Evolutionary conservation across 2,329 filamentous ascomycete species (phyloP).

Genomic region (Cercospora sesami): DNA sequence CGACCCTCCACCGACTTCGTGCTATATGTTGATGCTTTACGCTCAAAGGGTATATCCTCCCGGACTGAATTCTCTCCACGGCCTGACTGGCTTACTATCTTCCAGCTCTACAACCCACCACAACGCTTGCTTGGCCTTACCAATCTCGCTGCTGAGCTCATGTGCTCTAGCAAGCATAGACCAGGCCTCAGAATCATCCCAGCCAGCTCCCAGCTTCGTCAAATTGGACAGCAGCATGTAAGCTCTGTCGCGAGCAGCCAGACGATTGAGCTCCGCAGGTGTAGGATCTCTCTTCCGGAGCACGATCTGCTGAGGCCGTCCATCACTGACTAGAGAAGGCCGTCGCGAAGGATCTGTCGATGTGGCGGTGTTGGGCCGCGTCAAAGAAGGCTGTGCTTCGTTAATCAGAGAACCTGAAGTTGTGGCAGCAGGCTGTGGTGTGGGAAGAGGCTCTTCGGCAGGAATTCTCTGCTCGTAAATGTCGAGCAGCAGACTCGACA

Average conservation of each 20-base stretch:
- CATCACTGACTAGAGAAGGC: conserved; percentile 20
- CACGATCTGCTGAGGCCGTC: conserved; percentile 15
- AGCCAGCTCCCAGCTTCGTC: conserved; percentile 81
- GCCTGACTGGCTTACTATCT: conserved; percentile 74
- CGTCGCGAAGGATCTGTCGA: conserved; percentile 19
- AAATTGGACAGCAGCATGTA: conserved; percentile 78
- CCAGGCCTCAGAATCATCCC: conserved; percentile 95
- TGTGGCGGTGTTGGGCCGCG: conserved; percentile 23
- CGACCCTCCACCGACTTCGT: not conserved
- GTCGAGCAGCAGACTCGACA: conserved; percentile 83
- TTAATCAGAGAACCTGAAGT: conserved; percentile 26
- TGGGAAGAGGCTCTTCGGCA: conserved; percentile 56
- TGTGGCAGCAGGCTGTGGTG: conserved; percentile 34
- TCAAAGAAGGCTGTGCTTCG: conserved; percentile 25
- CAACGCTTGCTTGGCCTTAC: conserved; percentile 86
- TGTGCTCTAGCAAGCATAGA: conserved; percentile 82
- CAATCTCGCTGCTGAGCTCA: conserved; percentile 79
- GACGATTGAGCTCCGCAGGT: conserved; percentile 72
- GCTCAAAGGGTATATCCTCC: conserved; percentile 35
- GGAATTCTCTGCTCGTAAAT: conserved; percentile 68
- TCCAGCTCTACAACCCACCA: conserved; percentile 99
- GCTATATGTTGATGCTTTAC: not conserved
- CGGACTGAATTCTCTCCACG: conserved; percentile 63
- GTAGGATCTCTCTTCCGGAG: conserved; percentile 43
- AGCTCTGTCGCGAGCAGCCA: conserved; percentile 87